phyloP scores from a whole-genome alignment of 164 flowering plant genomes.

The Sedum album region DNA sequence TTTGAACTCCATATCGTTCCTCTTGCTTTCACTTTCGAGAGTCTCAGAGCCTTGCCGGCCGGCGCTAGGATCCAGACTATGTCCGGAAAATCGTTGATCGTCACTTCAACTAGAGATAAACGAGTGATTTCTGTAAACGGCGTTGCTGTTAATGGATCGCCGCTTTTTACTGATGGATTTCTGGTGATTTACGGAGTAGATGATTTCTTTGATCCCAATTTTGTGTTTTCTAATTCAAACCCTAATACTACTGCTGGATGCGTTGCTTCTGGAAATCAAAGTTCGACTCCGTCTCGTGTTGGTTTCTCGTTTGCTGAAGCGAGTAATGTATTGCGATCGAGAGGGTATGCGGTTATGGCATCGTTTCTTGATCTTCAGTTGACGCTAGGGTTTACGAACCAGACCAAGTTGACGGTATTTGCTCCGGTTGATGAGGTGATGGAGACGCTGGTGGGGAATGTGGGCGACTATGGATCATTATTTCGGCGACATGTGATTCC shows the following conservation, averaged over 20 bases:
- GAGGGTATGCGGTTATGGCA: constrained; percentile 41
- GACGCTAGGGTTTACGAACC: constrained; percentile 16
- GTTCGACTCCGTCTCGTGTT: neutral
- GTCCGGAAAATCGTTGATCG: constrained; percentile 21
- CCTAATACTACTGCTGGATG: constrained; percentile 10
- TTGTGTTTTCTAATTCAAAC: constrained; percentile 4
- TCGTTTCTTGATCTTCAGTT: constrained; percentile 53
- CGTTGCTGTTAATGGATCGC: constrained; percentile 22
- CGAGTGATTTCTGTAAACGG: constrained; percentile 25
- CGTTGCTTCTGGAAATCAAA: neutral
- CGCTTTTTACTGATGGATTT: constrained; percentile 33
- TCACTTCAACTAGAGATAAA: constrained; percentile 23
- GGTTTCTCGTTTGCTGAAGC: constrained; percentile 17
- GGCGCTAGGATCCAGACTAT: constrained; percentile 43
- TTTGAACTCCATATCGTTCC: constrained; percentile 55
- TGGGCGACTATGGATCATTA: constrained; percentile 18
- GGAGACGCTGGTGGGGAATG: constrained; percentile 16
- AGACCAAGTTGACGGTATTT: constrained; percentile 36
- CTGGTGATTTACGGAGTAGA: constrained; percentile 32
- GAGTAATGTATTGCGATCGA: constrained; percentile 21
- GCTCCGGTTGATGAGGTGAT: constrained; percentile 53
- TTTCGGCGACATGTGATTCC: constrained; percentile 39
- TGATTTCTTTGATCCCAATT: constrained; percentile 30
- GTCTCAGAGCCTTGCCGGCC: constrained; percentile 31
- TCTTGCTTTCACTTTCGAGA: constrained; percentile 18